Conservation (phyloP, 2,329 filamentous ascomycete species). For the Tolypocladium nubicola region DNA sequence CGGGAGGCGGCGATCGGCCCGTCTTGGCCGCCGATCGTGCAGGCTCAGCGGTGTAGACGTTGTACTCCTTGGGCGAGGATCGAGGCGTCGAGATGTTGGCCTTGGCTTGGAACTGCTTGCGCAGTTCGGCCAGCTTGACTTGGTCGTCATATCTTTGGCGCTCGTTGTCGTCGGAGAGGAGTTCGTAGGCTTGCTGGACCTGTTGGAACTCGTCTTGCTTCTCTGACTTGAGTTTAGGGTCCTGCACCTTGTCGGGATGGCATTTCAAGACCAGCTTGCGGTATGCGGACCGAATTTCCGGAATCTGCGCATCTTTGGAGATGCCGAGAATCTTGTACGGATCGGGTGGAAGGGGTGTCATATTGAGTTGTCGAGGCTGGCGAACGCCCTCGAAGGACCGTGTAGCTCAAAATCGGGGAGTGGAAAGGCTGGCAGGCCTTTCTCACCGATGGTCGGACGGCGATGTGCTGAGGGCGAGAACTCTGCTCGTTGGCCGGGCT, state of each 20-base stretch:
- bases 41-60: conserved; percentile 42
- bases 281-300: conserved; percentile 69
- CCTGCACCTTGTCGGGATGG: conserved; percentile 84
- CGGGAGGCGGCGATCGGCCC: conserved; percentile 10
- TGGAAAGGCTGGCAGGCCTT: background rate
- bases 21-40: background rate
- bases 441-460: background rate
- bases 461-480: background rate
- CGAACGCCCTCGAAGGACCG: background rate
- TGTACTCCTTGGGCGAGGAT: conserved; percentile 28
- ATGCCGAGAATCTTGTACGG: conserved; percentile 74
- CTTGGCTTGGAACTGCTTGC: conserved; percentile 38
- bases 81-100: conserved; percentile 33
- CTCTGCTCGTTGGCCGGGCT: background rate
- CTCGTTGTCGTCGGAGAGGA: conserved; percentile 68
- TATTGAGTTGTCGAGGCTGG: conserved; percentile 14
- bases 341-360: conserved; percentile 51
- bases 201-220: conserved; percentile 85
- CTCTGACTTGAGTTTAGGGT: conserved; percentile 62
- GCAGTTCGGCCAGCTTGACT: conserved; percentile 54
- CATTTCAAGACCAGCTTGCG: conserved; percentile 80
- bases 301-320: conserved; percentile 55
- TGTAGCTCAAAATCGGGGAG: conserved; percentile 1
- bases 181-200: conserved; percentile 87
- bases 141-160: conserved; percentile 70